Conservation (phyloP, 2,329 filamentous ascomycete species). For the Aspergillus tamarii region DNA sequence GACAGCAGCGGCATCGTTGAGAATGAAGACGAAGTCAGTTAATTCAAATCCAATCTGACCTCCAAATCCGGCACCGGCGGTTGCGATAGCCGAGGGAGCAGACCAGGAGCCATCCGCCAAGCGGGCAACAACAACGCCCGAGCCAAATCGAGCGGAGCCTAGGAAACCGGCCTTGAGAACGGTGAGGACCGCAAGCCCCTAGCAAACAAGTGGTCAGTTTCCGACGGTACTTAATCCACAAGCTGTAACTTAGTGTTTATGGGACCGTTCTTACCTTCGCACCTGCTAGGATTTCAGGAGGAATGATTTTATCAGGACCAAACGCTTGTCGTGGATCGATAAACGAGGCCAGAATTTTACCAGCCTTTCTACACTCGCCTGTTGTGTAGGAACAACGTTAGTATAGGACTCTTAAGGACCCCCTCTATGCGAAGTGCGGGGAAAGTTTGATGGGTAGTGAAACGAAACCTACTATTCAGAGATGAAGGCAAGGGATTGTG, state of each 20-base stretch:
- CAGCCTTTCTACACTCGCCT: constrained; percentile 98
- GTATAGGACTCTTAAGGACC: constrained; percentile 20
- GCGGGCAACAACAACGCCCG: constrained; percentile 53
- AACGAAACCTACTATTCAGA: constrained; percentile 47
- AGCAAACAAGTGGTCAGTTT: constrained; percentile 17
- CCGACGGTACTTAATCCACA: not conserved
- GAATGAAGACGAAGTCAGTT: constrained; percentile 86
- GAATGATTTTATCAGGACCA: constrained; percentile 96
- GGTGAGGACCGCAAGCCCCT: constrained; percentile 55
- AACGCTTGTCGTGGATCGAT: constrained; percentile 92
- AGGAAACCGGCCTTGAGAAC: constrained; percentile 56
- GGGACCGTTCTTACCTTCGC: constrained; percentile 70
- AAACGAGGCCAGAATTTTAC: constrained; percentile 93
- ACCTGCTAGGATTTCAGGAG: constrained; percentile 82
- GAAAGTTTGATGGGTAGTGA: constrained; percentile 24
- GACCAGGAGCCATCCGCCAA: constrained; percentile 54
- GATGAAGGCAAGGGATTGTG: constrained; percentile 54
- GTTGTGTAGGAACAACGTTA: constrained; percentile 38
- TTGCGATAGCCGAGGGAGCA: constrained; percentile 53
- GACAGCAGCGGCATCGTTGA: constrained; percentile 88
- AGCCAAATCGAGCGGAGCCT: constrained; percentile 54
- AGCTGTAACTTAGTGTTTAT: not conserved
- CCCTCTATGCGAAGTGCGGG: constrained; percentile 33
- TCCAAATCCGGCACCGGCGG: constrained; percentile 53
- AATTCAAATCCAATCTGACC: constrained; percentile 57